Evolutionary conservation across 305 asterid genomes (phyloP), one percentile per base, ranked within the genome.

Genomic region (Fraxinus xanthoxyloides): DNA sequence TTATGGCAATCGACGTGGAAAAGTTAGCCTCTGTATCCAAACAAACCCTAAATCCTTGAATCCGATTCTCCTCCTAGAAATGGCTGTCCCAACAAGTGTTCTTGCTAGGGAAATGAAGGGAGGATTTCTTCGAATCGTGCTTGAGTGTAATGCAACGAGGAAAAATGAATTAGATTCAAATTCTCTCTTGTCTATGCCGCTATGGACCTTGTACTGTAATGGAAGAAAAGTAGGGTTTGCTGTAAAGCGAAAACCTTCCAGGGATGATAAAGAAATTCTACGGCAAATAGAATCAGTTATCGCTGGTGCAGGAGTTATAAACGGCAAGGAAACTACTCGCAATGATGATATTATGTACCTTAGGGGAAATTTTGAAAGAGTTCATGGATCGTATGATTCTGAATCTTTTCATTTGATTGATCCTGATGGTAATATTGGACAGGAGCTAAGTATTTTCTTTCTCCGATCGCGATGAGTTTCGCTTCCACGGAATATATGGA

Each of bases 101-200:
- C 91, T 91, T 0, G 95, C 95, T 0, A 84, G 76, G 80, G 94
- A 92, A 87, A 92, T 92, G 96, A 88, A 85, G n/a, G 89, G 89
- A 69, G 93, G 93, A 40, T 48, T 90, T 35, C 78, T 90, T 0
- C 84, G 96, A 31, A 89, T 92, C 51, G 90, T 90, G n/a, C 92
- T 92, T 0, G 91, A 89, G 40, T 81, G 88, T 19, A 83, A 83
- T 10, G 43, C 78, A 5, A 5, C 2, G 6, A 19, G 63, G 75
- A 76, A 28, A 4, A 88, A 35, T 7, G 73, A 5, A 6, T 24
- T 75, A n/a, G n/a, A 26, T 46, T 81, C 80, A 12, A 34, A 79
- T 24, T 67, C 85, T 26, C 85, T 92, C 5, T 35, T 90, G 12
- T 87, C 90, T 6, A 84, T 78, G 89, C 91, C 91, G 0, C 46